Conservation (phyloP, 129 eudicot genomes). For the Pseudognaphalium luteoalbum region DNA sequence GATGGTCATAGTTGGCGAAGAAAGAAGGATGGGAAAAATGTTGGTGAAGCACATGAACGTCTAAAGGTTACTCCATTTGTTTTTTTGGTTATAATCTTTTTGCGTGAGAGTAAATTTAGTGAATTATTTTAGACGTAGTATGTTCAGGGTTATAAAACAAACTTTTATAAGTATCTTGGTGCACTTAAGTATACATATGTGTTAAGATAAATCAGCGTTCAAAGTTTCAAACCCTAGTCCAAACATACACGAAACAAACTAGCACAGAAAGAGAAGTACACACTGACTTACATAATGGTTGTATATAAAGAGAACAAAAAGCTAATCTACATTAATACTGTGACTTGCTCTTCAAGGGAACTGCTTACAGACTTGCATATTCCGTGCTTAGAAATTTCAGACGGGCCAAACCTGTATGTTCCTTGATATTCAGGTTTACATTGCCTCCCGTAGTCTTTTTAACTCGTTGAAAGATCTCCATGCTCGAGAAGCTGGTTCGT, state of each 20-base stretch:
- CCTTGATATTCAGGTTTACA: neutral
- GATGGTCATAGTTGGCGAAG: constrained; percentile 94
- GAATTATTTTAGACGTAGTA: neutral
- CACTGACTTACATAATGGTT: neutral
- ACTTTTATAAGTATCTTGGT: neutral
- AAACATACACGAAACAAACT: neutral
- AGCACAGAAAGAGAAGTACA: neutral
- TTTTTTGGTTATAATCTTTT: neutral
- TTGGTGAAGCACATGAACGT: constrained; percentile 97
- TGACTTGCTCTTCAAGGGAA: neutral
- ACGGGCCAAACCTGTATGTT: neutral
- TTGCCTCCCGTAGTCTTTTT: constrained; percentile 14
- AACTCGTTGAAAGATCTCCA: neutral
- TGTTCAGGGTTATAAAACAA: neutral
- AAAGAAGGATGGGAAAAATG: constrained; percentile 83
- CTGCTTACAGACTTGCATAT: neutral
- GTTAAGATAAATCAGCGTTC: neutral
- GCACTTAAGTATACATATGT: neutral
- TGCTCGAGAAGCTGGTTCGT: neutral
- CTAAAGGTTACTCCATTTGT: constrained; percentile 61
- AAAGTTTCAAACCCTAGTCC: neutral
- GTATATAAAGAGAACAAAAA: neutral
- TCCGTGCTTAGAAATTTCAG: neutral
- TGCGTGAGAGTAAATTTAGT: neutral
- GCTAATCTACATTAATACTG: neutral